Conservation (phyloP, 1,284 basidiomycete genomes). For the Sutorius eximius region DNA sequence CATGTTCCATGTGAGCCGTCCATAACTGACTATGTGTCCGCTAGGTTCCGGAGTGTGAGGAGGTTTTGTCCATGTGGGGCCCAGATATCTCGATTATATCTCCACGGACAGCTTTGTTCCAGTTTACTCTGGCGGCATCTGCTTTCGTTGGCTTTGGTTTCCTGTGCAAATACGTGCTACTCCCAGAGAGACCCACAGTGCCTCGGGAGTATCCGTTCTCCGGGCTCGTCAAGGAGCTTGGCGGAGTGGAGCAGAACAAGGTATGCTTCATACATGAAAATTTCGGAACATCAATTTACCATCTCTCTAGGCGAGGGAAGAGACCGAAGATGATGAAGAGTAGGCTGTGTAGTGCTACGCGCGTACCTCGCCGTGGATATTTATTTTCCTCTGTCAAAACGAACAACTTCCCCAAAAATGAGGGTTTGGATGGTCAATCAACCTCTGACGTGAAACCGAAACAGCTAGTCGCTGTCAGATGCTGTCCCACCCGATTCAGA, state of each 20-base stretch:
- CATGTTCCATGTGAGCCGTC: not conserved
- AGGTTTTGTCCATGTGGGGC: conserved; percentile 86
- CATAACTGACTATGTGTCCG: conserved; percentile 16
- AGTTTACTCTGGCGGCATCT: conserved; percentile 59
- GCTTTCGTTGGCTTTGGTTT: conserved; percentile 62
- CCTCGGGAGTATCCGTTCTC: conserved; percentile 72
- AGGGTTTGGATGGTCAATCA: not conserved
- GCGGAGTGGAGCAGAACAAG: conserved; percentile 73
- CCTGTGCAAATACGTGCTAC: conserved; percentile 50
- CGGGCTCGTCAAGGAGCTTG: conserved; percentile 71
- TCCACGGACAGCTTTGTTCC: conserved; percentile 57
- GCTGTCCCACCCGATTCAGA: not conserved
- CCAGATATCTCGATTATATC: conserved; percentile 69
- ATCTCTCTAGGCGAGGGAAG: conserved; percentile 32
- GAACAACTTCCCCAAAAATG: conserved; percentile 6
- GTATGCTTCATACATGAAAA: conserved; percentile 35
- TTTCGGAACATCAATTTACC: conserved; percentile 4
- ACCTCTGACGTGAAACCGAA: not conserved
- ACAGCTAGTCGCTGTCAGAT: conserved; percentile 3
- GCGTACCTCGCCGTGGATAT: conserved; percentile 3
- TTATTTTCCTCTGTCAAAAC: not conserved
- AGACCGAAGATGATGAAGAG: conserved; percentile 21
- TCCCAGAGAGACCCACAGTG: conserved; percentile 61
- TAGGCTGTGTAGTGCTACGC: conserved; percentile 22
- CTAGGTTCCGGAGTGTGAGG: conserved; percentile 83